Evolutionary conservation across 1,284 basidiomycete genomes (phyloP).

Genomic region (Malassezia globosa): DNA sequence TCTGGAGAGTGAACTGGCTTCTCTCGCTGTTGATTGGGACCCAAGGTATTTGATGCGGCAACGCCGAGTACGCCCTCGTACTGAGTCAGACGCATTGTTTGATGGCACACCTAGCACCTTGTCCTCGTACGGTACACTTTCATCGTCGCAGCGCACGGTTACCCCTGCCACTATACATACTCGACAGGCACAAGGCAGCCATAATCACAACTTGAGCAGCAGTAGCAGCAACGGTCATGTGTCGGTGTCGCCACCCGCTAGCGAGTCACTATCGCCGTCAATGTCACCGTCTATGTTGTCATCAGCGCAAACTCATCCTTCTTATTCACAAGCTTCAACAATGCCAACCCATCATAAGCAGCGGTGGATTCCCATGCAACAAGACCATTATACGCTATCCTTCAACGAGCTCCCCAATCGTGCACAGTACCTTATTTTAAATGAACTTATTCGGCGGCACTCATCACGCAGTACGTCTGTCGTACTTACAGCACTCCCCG

Average conservation of each 20-base stretch:
- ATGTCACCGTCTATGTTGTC: not conserved
- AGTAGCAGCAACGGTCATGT: not conserved
- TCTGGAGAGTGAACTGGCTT: slow-evolving; percentile 25
- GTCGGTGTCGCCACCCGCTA: not conserved
- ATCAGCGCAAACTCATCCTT: not conserved
- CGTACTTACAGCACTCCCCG: slow-evolving; percentile 41
- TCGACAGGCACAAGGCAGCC: not conserved
- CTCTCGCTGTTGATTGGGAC: slow-evolving; percentile 23
- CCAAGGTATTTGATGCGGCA: slow-evolving; percentile 8
- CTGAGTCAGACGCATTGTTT: not conserved
- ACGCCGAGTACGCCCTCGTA: not conserved
- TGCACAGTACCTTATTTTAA: slow-evolving; percentile 44
- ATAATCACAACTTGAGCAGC: too few relatives aligned
- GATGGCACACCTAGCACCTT: not conserved
- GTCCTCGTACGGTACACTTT: slow-evolving; percentile 29
- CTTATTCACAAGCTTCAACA: too few relatives aligned
- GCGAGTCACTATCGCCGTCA: not conserved
- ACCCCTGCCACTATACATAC: slow-evolving; percentile 25
- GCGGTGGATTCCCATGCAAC: not conserved
- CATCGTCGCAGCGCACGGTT: slow-evolving; percentile 29
- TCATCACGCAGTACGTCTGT: slow-evolving; percentile 35
- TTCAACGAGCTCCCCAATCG: slow-evolving; percentile 46
- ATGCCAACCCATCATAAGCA: not conserved
- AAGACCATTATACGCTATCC: slow-evolving; percentile 14
- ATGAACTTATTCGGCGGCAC: slow-evolving; percentile 40